Base-by-base conservation (phyloP, 2,329 filamentous ascomycete species). In the Sordariomycetes sp. region DNA sequence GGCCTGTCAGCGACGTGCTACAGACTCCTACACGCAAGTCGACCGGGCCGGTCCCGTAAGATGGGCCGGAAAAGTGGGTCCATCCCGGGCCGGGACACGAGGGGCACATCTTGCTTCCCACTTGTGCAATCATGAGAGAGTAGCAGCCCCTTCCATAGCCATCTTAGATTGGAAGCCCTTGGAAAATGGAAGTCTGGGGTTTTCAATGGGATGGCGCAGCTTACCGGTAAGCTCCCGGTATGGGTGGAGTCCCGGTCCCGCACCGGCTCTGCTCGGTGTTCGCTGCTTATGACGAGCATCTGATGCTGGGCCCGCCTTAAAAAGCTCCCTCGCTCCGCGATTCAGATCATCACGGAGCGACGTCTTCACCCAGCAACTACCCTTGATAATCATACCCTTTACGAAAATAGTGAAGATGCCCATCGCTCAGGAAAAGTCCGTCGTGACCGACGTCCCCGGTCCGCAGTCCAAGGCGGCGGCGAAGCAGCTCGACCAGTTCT, bases 401-500 rank as follows among this genome's bases (percentile, higher is more conserved):
- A 15, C 8, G 53, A 53, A 34, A 32, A 34, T 32, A 53, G 20
- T 6, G 35, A 53, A 20, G 22, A 50, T 24, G n/a, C 7, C 42
- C 5, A 48, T 10, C 45, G 20, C 45, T 50, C 8, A 24, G 12
- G 10, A 20, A 22, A 24, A 24, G 6, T 50, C 45, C 3, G 67
- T 83, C 64, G 79, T 79, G 72, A 80, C 78, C 28, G 70, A 74
- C 51, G 87, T 95, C 59, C 90, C 90, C 0, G 90, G 90, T 0
- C 89, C 89, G 39, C 80, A 85, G 74, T 84, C 85, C 70, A 78
- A 84, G 74, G 79, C 82, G 64, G 79, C 81, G 55, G 83, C 87
- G 61, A 75, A 82, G 61, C 81, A 89, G 68, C 79, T 95, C 61
- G 76, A 87, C 71, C 76, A 84, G 66, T 87, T 95, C 59, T 95